These are phyloP conservation scores for Phytophthora citricola DNA, from an alignment of 352 stramenopile species.

Conservation along the genomic window DNA sequence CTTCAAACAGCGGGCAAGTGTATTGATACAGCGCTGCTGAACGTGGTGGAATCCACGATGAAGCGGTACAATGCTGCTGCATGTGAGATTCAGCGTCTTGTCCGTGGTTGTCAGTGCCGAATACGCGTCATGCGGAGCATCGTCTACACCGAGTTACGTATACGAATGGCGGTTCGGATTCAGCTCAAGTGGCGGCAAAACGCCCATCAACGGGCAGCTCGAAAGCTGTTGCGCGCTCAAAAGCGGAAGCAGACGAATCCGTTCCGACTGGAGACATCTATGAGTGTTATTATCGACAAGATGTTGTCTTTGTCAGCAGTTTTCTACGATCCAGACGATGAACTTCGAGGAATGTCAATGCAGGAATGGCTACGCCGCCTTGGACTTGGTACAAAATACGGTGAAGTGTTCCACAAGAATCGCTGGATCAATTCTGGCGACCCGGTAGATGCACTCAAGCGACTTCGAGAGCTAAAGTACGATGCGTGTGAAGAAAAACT, in stretches of 20 bases:
- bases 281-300: constrained; percentile 46
- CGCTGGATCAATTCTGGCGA: constrained; percentile 16
- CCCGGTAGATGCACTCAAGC: constrained; percentile 14
- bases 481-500: constrained; percentile 40
- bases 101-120: constrained; percentile 51
- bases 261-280: constrained; percentile 35
- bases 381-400: constrained; percentile 57
- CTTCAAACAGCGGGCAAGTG: constrained; percentile 24
- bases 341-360: constrained; percentile 56
- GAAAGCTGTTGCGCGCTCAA: constrained; percentile 56
- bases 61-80: constrained; percentile 46
- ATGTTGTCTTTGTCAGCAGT: constrained; percentile 32
- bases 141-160: constrained; percentile 46
- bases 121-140: constrained; percentile 38
- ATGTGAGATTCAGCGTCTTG: constrained; percentile 64
- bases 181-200: constrained; percentile 70
- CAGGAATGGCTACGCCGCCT: constrained; percentile 67
- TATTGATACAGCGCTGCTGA: constrained; percentile 27
- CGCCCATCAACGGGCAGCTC: constrained; percentile 52
- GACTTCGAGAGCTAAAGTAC: constrained; percentile 31
- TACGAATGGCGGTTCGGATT: constrained; percentile 65
- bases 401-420: constrained; percentile 53
- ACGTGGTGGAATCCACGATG: constrained; percentile 44
- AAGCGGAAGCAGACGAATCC: constrained; percentile 61
- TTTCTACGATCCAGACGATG: constrained; percentile 67